Evolutionary conservation across 345 rosid species (phyloP).

Genomic region (Bretschneidera sinensis): DNA sequence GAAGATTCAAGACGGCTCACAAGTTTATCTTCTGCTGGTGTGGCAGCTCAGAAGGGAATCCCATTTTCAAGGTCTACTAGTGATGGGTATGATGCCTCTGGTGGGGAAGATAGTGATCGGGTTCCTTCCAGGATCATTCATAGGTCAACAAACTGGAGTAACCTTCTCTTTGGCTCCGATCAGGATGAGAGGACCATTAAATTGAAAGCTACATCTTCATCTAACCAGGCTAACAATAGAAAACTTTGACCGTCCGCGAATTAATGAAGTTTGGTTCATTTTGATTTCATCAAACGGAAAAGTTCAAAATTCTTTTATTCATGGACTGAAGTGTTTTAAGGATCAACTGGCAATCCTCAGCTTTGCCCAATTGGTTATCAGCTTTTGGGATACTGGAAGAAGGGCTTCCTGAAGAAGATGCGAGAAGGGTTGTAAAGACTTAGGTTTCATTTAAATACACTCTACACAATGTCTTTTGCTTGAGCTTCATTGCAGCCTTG

Average conservation of each 20-base stretch:
- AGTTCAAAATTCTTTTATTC: constrained; percentile 43
- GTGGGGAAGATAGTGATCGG: constrained; percentile 96
- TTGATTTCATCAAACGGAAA: constrained; percentile 1
- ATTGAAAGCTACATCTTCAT: constrained; percentile 45
- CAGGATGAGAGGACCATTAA: constrained; percentile 44
- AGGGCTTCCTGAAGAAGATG: constrained; percentile 7
- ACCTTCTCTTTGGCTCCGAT: constrained; percentile 38
- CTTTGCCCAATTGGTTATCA: background rate
- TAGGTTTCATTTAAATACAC: no score
- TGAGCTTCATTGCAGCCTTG: constrained; percentile 11
- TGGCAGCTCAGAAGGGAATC: constrained; percentile 50
- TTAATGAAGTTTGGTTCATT: constrained; percentile 15
- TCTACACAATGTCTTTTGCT: background rate
- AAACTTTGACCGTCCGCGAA: constrained; percentile 26
- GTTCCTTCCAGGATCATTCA: constrained; percentile 72
- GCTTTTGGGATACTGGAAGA: constrained; percentile 13
- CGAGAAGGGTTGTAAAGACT: constrained; percentile 15
- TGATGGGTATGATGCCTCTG: constrained; percentile 95
- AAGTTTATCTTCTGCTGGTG: constrained; percentile 44
- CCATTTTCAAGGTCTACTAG: constrained; percentile 90
- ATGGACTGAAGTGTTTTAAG: constrained; percentile 18
- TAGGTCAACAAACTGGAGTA: constrained; percentile 62
- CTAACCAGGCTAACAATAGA: constrained; percentile 35
- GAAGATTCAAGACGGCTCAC: constrained; percentile 62
- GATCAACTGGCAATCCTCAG: constrained; percentile 12